Evolutionary conservation across 2,329 filamentous ascomycete genomes (phyloP), one percentile per base, ranked within the genome.

Genomic region (Talaromyces sp.): DNA sequence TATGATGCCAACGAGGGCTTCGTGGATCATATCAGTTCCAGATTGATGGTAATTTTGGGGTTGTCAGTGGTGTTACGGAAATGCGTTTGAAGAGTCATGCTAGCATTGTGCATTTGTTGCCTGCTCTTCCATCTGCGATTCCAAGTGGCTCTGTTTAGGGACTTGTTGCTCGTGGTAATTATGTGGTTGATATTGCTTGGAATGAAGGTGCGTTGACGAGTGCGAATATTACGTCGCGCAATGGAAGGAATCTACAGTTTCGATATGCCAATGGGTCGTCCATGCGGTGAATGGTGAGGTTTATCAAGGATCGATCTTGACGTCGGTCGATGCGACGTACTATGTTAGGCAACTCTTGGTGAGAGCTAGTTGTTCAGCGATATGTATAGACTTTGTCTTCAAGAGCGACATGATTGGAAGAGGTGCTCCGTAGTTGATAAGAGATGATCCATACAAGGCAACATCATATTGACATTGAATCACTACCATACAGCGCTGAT

Each of bases 401-500:
- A 29, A 29, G 27, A 29, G 27, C 10, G 31, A 38, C 8, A 38
- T 11, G 15, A 10, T 15, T 38, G 3, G 11, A 38, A 38, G 1
- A 1, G 2, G 15, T 19, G 47, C 11, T 15, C 13, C 13, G 47
- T 49, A 17, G 22, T 5, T 27, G 8, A 49, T 17, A 49, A 27
- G 5, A 15, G 11, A 3, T 49, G 13, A 1, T 27, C 17, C 3
- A 13, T 27, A 27, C 13, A 49, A 17, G 13, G 17, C 47, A 49
- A 49, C 19, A 27, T 49, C 47, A 49, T 47, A n/a, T 22, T 47
- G 43, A 47, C 8, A 22, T 49, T 49, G 25, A 49, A 49, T 15
- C 47, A 49, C 47, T 27, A 49, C 47, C 47, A 27, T 49, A 49
- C 47, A 49, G 22, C 22, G 47, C n/a, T 56, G 53, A 56, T 54